Evolutionary conservation across 2,329 filamentous ascomycete species (phyloP), one percentile per base, ranked within the genome.

Genomic region (Diplodia scrobiculata): DNA sequence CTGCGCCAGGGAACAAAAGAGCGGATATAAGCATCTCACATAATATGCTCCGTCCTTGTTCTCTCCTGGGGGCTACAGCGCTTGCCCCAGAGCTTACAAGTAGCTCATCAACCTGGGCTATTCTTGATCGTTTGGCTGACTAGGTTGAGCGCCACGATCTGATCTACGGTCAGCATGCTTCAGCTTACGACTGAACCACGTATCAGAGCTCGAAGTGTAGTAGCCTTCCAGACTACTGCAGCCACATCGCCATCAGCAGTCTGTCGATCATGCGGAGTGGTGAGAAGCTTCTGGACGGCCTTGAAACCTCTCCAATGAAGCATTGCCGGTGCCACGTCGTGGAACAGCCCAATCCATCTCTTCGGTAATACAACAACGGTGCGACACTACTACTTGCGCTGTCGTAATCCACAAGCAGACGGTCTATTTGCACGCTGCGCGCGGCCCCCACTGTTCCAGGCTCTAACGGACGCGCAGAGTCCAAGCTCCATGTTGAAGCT

Each of bases 181-280:
- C 21, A 45, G 55, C 55, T 60, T 47, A 60, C 25, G 17, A n/a
- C 13, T 13, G 14, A 53, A n/a, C 17, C 14, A 48, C 41, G 25
- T 34, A 60, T 60, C n/a, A n/a, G 55, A 29, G 21, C 38, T 10
- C 14, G 38, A 5, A 25, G 7, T 17, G 55, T n/a, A 9, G 7
- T 41, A 48, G 38, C 38, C 10, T n/a, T 27, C 32, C 38, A 25
- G 29, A 48, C 55, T 17, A 17, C 55, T 48, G 55, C 55, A 60
- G 38, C 55, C 55, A 60, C 55, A 60, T 60, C 55, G 55, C 55
- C 41, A 25, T 34, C 25, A 48, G 55, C 25, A n/a, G 25, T n/a
- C 19, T 6, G 55, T 21, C 38, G 55, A 60, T 60, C 55, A 17
- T 48, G 55, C 38, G n/a, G 55, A 47, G 38, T 32, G n/a, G 27